A percentile compares a stretch with the other conserved stretches of the same genome.
Conservation (phyloP, 2,329 filamentous ascomycete species). For the Sclerotinia trifoliorum region DNA sequence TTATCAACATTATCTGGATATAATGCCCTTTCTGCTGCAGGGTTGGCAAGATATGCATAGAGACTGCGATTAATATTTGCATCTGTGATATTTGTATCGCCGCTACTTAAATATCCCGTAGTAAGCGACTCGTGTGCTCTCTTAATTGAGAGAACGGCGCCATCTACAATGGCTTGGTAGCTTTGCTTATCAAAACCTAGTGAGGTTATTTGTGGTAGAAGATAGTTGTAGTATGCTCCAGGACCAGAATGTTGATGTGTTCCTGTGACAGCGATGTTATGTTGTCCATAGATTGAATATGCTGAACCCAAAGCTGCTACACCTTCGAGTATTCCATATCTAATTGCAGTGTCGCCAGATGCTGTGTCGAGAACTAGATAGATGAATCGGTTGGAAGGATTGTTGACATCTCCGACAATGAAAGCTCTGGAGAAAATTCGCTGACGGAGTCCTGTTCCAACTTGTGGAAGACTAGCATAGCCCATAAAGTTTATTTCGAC, state of each 20-base stretch:
- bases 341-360: conserved; percentile 82
- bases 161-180: conserved; percentile 87
- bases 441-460: conserved; percentile 81
- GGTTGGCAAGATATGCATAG: conserved; percentile 84
- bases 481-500: conserved; percentile 90
- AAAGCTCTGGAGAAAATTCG: conserved; percentile 88
- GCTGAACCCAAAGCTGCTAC: conserved; percentile 66
- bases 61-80: conserved; percentile 87
- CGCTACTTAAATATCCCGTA: conserved; percentile 67
- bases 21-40: conserved; percentile 66
- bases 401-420: conserved; percentile 69
- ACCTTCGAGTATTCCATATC: conserved; percentile 79
- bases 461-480: conserved; percentile 79
- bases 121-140: conserved; percentile 70
- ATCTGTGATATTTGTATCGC: conserved; percentile 65
- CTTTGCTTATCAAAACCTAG: conserved; percentile 81
- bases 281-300: conserved; percentile 71
- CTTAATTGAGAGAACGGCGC: conserved; percentile 75
- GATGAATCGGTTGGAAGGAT: conserved; percentile 70
- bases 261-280: conserved; percentile 84
- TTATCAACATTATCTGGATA: conserved; percentile 68
- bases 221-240: conserved; percentile 89
- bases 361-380: conserved; percentile 86
- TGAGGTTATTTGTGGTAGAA: conserved; percentile 86
- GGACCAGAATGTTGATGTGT: conserved; percentile 91